phyloP scores from a whole-genome alignment of 345 rosid genomes.

The Corymbia maculata region DNA sequence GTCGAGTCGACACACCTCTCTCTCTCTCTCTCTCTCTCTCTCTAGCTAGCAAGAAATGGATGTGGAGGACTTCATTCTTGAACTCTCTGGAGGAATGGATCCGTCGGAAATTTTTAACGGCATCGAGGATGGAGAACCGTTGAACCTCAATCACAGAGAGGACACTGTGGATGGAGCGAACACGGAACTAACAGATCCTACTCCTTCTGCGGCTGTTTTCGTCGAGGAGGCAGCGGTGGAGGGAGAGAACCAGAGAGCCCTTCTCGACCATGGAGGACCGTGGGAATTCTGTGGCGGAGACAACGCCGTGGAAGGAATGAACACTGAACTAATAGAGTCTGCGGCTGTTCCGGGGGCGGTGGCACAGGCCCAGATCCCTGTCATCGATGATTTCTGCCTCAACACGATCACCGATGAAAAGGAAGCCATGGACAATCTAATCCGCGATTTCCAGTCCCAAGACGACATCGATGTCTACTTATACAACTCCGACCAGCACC shows the following conservation, averaged over 20 bases:
- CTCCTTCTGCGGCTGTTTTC: not conserved
- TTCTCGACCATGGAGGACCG: not conserved
- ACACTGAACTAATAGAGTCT: not conserved
- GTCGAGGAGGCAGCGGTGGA: not conserved
- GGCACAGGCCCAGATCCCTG: not conserved
- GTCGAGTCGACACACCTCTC: too few species aligned
- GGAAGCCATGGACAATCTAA: fast-evolving
- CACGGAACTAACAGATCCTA: not conserved
- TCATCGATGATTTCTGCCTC: fast-evolving
- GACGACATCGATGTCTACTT: not conserved
- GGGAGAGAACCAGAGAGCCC: not conserved
- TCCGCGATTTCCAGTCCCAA: fast-evolving
- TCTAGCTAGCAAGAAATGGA: not conserved
- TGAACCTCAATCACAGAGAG: not conserved
- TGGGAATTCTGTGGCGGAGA: not conserved
- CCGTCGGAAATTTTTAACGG: not conserved
- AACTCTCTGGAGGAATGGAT: too few species aligned
- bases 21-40: not conserved
- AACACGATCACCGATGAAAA: fast-evolving
- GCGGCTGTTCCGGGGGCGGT: not conserved
- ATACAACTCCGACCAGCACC: not conserved
- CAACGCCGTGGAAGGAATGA: not conserved
- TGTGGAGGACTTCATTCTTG: fast-evolving
- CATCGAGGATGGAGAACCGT: not conserved
- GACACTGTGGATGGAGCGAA: not conserved